phyloP scores from a whole-genome alignment of 345 rosid genomes.

The Turritis glabra region DNA sequence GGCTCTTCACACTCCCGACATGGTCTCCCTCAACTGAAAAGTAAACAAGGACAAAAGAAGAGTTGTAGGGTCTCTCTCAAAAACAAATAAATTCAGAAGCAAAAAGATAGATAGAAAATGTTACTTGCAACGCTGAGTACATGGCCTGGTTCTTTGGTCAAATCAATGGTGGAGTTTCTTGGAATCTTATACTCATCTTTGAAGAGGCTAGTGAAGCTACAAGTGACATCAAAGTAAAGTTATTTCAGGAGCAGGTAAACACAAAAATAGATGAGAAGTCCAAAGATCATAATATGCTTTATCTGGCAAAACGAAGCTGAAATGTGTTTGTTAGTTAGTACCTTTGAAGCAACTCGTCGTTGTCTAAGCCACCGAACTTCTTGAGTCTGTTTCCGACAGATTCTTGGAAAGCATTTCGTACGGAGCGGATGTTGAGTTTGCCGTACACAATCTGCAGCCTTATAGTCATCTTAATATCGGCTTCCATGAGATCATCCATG shows the following conservation, averaged over 20 bases:
- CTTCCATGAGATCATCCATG: slow-evolving; percentile 59
- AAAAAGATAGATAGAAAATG: not conserved
- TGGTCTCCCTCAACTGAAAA: slow-evolving; percentile 70
- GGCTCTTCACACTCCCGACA: slow-evolving; percentile 79
- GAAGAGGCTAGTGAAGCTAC: slow-evolving; percentile 82
- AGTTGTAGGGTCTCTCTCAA: not conserved
- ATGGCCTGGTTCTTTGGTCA: slow-evolving; percentile 66
- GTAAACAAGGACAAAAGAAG: not conserved
- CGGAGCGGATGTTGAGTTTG: slow-evolving; percentile 68
- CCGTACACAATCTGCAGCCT: slow-evolving; percentile 79
- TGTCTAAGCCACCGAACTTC: slow-evolving; percentile 64
- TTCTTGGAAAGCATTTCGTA: slow-evolving; percentile 80
- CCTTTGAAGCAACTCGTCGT: slow-evolving; percentile 79
- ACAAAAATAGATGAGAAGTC: not conserved
- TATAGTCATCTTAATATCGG: slow-evolving; percentile 67
- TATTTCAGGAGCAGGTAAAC: not conserved
- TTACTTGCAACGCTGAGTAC: slow-evolving; percentile 70
- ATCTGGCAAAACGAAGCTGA: not conserved
- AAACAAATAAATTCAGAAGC: not conserved
- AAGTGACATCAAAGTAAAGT: not conserved
- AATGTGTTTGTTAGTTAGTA: no score
- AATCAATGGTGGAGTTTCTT: slow-evolving; percentile 67
- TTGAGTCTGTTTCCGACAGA: slow-evolving; percentile 79
- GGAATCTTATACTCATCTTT: slow-evolving; percentile 92
- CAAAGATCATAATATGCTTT: not conserved